These are phyloP conservation scores for Cephalotrichum gorgonifer DNA, from an alignment of 2,329 filamentous ascomycete genomes.

Conservation along the genomic window DNA sequence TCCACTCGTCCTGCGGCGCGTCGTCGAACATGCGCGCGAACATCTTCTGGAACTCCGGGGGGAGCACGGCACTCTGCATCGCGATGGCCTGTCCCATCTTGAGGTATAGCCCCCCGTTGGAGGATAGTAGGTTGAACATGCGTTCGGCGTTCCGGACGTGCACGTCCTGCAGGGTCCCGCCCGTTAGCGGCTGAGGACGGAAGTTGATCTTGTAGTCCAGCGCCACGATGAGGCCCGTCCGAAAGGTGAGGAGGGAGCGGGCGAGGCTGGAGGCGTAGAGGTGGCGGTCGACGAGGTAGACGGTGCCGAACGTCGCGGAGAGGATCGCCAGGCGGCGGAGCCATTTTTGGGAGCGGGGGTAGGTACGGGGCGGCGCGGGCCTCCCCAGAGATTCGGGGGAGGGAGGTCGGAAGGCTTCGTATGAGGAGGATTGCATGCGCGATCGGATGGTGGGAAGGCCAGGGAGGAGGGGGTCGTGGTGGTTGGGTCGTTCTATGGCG, in stretches of 20 bases:
- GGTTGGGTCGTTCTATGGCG: not conserved
- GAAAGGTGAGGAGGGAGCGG: slow-evolving; percentile 74
- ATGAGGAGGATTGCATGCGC: slow-evolving; percentile 27
- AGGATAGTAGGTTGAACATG: slow-evolving; percentile 68
- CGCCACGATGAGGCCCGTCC: slow-evolving; percentile 67
- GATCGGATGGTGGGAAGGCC: slow-evolving; percentile 7
- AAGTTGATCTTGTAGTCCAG: slow-evolving; percentile 98
- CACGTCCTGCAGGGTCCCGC: slow-evolving; percentile 63
- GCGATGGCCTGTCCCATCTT: slow-evolving; percentile 98
- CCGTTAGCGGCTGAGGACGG: slow-evolving; percentile 63
- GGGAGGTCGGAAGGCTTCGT: slow-evolving; percentile 62
- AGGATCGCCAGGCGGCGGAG: slow-evolving; percentile 60
- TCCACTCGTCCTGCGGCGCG: slow-evolving; percentile 86
- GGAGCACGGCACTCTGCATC: slow-evolving; percentile 92
- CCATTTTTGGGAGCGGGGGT: slow-evolving; percentile 62
- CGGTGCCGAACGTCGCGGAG: slow-evolving; percentile 44
- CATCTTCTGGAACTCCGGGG: slow-evolving; percentile 93
- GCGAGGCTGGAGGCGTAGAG: slow-evolving; percentile 71
- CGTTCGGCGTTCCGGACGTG: slow-evolving; percentile 78
- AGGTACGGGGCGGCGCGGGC: slow-evolving; percentile 60
- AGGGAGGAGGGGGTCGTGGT: not conserved
- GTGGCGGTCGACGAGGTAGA: slow-evolving; percentile 61
- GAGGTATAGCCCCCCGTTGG: slow-evolving; percentile 87
- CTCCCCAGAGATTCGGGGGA: slow-evolving; percentile 69
- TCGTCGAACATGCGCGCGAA: slow-evolving; percentile 96